These are phyloP conservation scores for Bipolaris sorokiniana DNA, from an alignment of 2,329 filamentous ascomycete genomes.

Conservation along the genomic window DNA sequence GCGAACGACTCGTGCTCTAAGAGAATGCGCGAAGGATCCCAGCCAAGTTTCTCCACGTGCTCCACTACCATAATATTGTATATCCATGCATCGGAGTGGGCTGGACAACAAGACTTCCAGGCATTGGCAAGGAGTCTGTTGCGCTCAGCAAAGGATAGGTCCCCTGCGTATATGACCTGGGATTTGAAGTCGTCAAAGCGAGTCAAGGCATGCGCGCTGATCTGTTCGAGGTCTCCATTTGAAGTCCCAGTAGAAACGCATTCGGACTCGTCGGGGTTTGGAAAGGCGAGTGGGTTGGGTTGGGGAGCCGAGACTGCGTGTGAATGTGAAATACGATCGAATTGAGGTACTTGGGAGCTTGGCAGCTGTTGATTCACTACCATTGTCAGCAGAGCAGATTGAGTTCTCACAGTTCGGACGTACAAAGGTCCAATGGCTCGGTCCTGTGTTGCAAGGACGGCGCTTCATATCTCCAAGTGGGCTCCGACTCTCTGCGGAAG, in stretches of 20 bases:
- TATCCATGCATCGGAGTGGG: constrained; percentile 7
- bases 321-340: neutral
- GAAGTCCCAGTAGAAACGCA: neutral
- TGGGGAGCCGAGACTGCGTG: constrained; percentile 1
- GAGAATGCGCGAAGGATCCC: constrained; percentile 17
- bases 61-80: constrained; percentile 22
- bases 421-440: constrained; percentile 26
- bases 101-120: constrained; percentile 16
- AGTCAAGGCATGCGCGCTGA: neutral
- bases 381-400: constrained; percentile 2
- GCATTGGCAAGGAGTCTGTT: constrained; percentile 3
- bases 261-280: neutral
- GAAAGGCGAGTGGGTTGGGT: neutral
- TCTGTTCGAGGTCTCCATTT: neutral
- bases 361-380: constrained; percentile 3
- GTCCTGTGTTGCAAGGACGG: constrained; percentile 30
- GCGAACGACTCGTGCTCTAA: constrained; percentile 6
- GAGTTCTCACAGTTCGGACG: constrained; percentile 6
- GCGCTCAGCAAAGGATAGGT: neutral
- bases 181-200: constrained; percentile 21
- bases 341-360: constrained; percentile 1
- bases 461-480: constrained; percentile 46
- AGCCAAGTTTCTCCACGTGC: constrained; percentile 14
- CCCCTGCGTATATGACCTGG: constrained; percentile 3
- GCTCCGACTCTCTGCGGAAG: constrained; percentile 26